phyloP scores from a whole-genome alignment of 345 rosid species.

The Salix viminalis region DNA sequence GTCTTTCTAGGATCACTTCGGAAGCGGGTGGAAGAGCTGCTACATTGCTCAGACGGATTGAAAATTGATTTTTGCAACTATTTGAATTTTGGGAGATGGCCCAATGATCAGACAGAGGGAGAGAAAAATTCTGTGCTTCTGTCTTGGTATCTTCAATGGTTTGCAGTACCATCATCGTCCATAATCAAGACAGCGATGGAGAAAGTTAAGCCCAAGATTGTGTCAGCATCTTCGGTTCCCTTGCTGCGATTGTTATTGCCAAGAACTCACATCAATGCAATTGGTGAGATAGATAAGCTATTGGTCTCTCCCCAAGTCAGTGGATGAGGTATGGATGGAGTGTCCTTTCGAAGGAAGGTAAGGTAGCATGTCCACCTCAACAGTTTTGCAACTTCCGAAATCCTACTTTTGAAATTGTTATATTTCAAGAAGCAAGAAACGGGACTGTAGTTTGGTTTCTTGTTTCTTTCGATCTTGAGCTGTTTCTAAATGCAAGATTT shows the following conservation, averaged over 20 bases:
- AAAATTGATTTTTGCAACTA: constrained; percentile 41
- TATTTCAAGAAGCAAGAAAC: not conserved
- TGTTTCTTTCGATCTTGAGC: not conserved
- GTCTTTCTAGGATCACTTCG: constrained; percentile 57
- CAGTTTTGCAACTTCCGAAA: not conserved
- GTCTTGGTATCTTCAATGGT: constrained; percentile 87
- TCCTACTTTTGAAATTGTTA: not conserved
- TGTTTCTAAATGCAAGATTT: not conserved
- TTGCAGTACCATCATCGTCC: constrained; percentile 57
- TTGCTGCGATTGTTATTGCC: constrained; percentile 70
- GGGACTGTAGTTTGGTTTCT: not conserved
- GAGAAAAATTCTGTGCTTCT: constrained; percentile 40
- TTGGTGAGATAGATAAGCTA: constrained; percentile 48
- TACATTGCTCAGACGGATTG: constrained; percentile 37
- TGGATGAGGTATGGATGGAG: constrained; percentile 2
- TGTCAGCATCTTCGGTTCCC: constrained; percentile 42
- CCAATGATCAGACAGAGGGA: constrained; percentile 29
- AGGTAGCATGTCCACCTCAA: not conserved
- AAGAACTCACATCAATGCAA: constrained; percentile 46
- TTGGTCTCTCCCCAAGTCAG: constrained; percentile 23
- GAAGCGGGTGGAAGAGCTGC: constrained; percentile 68
- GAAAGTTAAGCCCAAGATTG: constrained; percentile 46
- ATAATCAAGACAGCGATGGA: constrained; percentile 38
- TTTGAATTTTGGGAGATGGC: constrained; percentile 61
- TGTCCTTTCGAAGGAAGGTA: not conserved